Evolutionary conservation across 2,329 filamentous ascomycete species (phyloP), one percentile per base, ranked within the genome.

Genomic region (Sporothrix euskadiensis): DNA sequence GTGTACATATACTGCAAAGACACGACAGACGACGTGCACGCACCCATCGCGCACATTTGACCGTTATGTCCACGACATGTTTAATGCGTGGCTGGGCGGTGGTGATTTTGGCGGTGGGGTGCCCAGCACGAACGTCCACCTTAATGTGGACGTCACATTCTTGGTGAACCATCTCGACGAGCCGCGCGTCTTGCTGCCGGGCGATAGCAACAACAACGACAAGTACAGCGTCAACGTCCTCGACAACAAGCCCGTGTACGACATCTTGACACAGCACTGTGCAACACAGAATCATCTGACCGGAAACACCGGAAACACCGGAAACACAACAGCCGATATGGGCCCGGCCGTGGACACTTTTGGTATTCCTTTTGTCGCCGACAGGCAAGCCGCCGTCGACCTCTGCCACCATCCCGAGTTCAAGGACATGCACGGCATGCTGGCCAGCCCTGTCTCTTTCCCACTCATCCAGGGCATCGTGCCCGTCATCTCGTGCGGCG

Each of bases 91-190:
- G 2, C 52, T 83, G 4, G 76, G 75, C 3, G 47, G 30, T 9
- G 65, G 47, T 0, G 19, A 26, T 3, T 52, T 69, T n/a, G 44
- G 65, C 44, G 26, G 30, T 26, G 77, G 76, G 3, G 65, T 81
- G 0, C 71, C 68, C 0, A 78, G 76, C 0, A 78, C 59, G 6
- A 65, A n/a, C 1, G 59, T 44, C 1, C 35, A 26, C 10, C n/a
- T 65, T 35, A 35, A 65, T 19, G 59, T 65, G 3, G 59, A 85
- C 35, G 72, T 85, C 12, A 79, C 78, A 9, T 82, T 87, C 32
- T 79, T 86, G 0, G 78, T 86, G 16, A 87, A 86, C 63, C 81
- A 83, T 54, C 78, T 87, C 3, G 85, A 88, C 69, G 85, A 88
- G 74, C 84, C 85, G 1, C 78, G 81, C 3, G 81, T 85, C 3